Percentiles rank a stretch among this genome's conserved stretches.
Evolutionary conservation across 1,284 basidiomycete species (phyloP).

Genomic region (Cryptococcus depauperatus): DNA sequence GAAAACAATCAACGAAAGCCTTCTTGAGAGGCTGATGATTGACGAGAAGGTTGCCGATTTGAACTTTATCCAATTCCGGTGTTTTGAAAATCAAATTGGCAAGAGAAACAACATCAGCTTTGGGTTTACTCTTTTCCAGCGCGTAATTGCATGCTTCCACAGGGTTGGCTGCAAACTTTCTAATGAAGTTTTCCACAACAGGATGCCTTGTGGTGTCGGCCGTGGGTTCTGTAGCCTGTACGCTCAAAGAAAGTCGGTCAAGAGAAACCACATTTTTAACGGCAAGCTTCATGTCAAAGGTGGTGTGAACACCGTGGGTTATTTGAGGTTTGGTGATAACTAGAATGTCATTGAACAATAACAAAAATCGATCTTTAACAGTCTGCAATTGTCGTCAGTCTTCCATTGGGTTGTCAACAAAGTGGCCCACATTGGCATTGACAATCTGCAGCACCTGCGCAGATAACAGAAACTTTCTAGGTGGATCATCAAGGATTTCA

Average conservation of each 20-base stretch:
- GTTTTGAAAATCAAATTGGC: slow-evolving; percentile 79
- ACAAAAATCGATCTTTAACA: slow-evolving; percentile 91
- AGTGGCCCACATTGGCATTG: slow-evolving; percentile 56
- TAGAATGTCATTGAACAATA: slow-evolving; percentile 89
- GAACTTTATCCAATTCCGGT: slow-evolving; percentile 71
- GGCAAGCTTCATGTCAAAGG: slow-evolving; percentile 71
- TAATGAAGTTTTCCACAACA: slow-evolving; percentile 59
- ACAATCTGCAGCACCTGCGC: slow-evolving; percentile 89
- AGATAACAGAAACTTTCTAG: slow-evolving; percentile 71
- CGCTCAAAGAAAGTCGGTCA: slow-evolving; percentile 47
- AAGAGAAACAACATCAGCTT: slow-evolving; percentile 58
- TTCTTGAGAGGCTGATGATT: slow-evolving; percentile 66
- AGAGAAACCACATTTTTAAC: slow-evolving; percentile 81
- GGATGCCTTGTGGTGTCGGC: slow-evolving; percentile 50
- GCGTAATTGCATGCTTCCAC: slow-evolving; percentile 61
- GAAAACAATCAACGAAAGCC: slow-evolving; percentile 78
- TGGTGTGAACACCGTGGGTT: slow-evolving; percentile 54
- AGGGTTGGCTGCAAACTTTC: slow-evolving; percentile 65
- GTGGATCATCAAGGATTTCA: slow-evolving; percentile 68
- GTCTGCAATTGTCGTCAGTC: slow-evolving; percentile 46
- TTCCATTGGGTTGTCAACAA: neutral
- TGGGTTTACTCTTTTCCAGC: slow-evolving; percentile 49
- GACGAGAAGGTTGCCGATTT: slow-evolving; percentile 73
- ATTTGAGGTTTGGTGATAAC: slow-evolving; percentile 59
- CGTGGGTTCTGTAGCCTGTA: slow-evolving; percentile 28